Base-by-base conservation (phyloP, 2,329 filamentous ascomycete species). In the Neurospora sp. region DNA sequence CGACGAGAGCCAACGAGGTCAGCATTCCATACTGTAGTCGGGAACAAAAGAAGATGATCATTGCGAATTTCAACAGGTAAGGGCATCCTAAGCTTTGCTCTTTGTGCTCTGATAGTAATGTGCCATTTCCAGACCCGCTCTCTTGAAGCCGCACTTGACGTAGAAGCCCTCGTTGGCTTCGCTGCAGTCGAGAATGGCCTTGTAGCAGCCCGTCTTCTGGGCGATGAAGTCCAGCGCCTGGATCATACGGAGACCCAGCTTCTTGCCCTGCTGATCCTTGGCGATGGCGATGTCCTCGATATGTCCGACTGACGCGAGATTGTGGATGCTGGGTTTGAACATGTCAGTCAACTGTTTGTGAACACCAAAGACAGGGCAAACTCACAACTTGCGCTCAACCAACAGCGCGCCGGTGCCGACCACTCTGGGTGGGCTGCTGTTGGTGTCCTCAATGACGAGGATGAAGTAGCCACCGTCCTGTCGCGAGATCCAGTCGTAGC, bases 161-260 rank as follows among this genome's bases (percentile, higher is more conserved):
- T 99, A 99, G 84, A 99, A 98, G 28, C 94, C 95, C 81, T 97
- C 93, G 80, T 98, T 99, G 76, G 91, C 88, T 81, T 97, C 95
- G 74, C 92, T 96, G 84, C 96, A 99, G 81, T 98, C 95, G 74
- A 98, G 87, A 75, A 99, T 98, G 74, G 89, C 93, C 90, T 96
- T 98, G 82, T 98, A 98, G 82, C 95, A 98, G 69, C 95, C 96
- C 70, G 96, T 90, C 79, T 93, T 88, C 79, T 92, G 89, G 69
- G 94, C 93, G 71, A 98, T 89, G 78, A 86, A 91, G 81, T 98
- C 94, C 78, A 99, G 86, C 8, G 95, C 93, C 82, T 98, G 92
- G 77, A 98, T 98, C 74, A 98, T 91, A 74, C 93, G 88, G 77
- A 97, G 83, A 4, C 96, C 96, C 62, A 98, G 85, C 83, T 97